phyloP scores from a whole-genome alignment of 2,329 filamentous ascomycete species.

The Hypoxylon sp. region DNA sequence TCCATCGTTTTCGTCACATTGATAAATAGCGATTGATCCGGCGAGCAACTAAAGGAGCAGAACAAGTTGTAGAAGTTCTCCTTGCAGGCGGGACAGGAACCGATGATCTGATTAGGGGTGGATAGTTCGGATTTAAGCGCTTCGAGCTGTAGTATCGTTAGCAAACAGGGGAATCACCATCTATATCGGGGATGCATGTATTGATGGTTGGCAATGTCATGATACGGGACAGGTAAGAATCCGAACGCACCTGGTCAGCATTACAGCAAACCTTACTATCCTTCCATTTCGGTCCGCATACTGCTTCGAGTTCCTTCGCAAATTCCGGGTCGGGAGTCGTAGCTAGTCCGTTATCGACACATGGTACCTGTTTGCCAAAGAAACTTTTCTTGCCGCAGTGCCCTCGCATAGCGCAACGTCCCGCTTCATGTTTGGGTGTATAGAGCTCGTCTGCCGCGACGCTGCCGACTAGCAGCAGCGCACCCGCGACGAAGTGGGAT shows the following conservation, averaged over 20 bases:
- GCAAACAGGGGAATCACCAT: constrained; percentile 16
- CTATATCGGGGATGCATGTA: neutral
- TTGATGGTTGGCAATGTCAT: neutral
- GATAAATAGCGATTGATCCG: constrained; percentile 94
- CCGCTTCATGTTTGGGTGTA: constrained; percentile 82
- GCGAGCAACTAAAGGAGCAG: constrained; percentile 98
- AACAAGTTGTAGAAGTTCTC: constrained; percentile 99
- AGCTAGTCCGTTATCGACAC: constrained; percentile 90
- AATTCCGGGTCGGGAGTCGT: constrained; percentile 79
- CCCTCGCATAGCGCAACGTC: constrained; percentile 90
- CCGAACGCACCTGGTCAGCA: constrained; percentile 75
- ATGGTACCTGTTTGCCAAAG: constrained; percentile 91
- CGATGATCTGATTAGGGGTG: constrained; percentile 89
- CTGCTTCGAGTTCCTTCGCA: constrained; percentile 82
- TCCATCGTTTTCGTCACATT: constrained; percentile 85
- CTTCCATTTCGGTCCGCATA: constrained; percentile 91
- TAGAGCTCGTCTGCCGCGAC: constrained; percentile 53
- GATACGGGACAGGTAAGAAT: neutral
- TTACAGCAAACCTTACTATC: constrained; percentile 88
- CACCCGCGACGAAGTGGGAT: constrained; percentile 54
- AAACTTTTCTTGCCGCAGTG: constrained; percentile 92
- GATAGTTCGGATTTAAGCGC: constrained; percentile 87
- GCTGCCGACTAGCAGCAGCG: constrained; percentile 55
- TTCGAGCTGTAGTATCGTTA: constrained; percentile 72
- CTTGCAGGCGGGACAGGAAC: constrained; percentile 95